phyloP scores from a whole-genome alignment of 768 basidiomycete genomes.

The Daedaleopsis nitida region DNA sequence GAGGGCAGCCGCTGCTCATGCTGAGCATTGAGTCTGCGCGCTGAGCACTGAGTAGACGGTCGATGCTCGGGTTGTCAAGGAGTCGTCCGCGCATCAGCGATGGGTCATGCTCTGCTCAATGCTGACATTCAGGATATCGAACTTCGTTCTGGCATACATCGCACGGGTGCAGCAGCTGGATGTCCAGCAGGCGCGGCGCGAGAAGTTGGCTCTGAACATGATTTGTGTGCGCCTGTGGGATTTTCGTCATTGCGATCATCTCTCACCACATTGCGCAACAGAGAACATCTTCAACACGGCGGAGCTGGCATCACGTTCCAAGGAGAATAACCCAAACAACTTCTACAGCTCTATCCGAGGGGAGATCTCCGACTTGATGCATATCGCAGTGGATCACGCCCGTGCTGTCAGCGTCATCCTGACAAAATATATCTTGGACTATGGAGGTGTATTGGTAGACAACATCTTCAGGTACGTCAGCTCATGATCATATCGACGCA shows the following conservation, averaged over 20 bases:
- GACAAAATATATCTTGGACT: conserved; percentile 72
- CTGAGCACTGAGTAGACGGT: no score
- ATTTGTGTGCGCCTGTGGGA: conserved; percentile 81
- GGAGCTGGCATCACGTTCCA: conserved; percentile 79
- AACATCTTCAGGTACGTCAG: conserved; percentile 76
- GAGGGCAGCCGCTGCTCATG: conserved; percentile 37
- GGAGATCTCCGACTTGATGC: conserved; percentile 89
- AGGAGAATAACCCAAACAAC: conserved; percentile 62
- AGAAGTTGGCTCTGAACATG: conserved; percentile 93
- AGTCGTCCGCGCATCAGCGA: conserved; percentile 73
- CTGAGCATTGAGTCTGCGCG: conserved; percentile 21
- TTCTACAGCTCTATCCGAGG: conserved; percentile 86
- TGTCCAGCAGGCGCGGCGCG: conserved; percentile 94
- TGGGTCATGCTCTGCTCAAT: conserved; percentile 91
- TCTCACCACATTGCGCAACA: conserved; percentile 91
- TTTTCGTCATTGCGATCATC: conserved; percentile 91
- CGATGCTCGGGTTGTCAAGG: no score
- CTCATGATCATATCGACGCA: background rate
- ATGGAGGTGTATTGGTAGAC: conserved; percentile 77
- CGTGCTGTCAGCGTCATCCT: conserved; percentile 74
- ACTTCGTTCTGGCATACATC: conserved; percentile 60
- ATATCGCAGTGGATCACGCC: conserved; percentile 65
- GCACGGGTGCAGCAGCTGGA: conserved; percentile 96
- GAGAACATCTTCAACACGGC: conserved; percentile 84
- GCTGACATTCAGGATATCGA: conserved; percentile 92